Base-by-base conservation (phyloP, 306 rosid species). In the Prunus mongolica region DNA sequence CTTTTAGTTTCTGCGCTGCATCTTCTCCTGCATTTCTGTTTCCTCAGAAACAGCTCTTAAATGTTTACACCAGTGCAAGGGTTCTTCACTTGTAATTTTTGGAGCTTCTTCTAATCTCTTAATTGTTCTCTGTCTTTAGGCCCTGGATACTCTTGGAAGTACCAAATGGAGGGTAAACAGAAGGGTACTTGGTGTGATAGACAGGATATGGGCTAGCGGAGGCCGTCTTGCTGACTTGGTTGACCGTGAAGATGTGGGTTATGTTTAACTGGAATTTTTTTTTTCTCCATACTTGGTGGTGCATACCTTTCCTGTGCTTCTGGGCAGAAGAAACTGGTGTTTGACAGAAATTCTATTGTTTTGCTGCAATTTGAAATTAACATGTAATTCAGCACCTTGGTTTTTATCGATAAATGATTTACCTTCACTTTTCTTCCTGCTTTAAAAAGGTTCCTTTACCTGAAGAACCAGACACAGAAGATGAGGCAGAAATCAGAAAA, bases 141-240 rank as follows among this genome's bases (percentile, higher is more conserved):
- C 99, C 47, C 91, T 95, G 64, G 81, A 95, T 82, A 86, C 96
- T 28, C 97, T 95, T 84, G 97, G 99, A 71, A 81, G 50, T 75
- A 95, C 97, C 79, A 90, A 88, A 84, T 92, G 99, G 99, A 87
- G 92, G 85, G 86, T 95, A 55, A 92, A 92, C 84, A 89, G 79
- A 81, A 84, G 90, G 85, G 83, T 92, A 3, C 97, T 95, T n/a
- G 30, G 85, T 49, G 93, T 92, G 77, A 77, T 95, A 46, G 97
- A 95, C 82, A 89, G 91, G 70, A 84, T 95, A 83, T 95, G 99
- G 99, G 91, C 99, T 75, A 79, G 86, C 74, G 99, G 97, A 76
- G 99, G 97, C 32, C 19, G 87, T 67, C 71, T 92, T 75, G 99
- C 96, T 27, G 96, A 87, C 81, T 82, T 95, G 87, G 92, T 92